Evolutionary conservation across 192 early-diverging fungal species (phyloP), one percentile per base, ranked within the genome.

Genomic region (Podila clonocystis): DNA sequence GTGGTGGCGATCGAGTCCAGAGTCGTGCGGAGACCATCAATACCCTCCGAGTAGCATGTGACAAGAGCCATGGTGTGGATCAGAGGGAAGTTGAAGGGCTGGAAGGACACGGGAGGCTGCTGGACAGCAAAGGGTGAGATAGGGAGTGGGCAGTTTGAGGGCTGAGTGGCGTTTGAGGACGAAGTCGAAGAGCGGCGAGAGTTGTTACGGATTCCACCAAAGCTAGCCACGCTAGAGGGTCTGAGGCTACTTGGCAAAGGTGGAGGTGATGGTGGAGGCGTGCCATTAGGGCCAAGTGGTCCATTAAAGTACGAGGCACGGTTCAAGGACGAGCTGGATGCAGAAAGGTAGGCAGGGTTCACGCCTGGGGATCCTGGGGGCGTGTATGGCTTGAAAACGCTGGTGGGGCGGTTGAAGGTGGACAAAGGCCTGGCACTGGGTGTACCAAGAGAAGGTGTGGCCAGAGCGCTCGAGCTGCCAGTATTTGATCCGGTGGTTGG

Each of bases 41-140:
- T 89, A 59, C 93, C 93, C 82, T 98, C 97, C 33, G 96, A 97
- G 79, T 98, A 98, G 76, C 94, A 95, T 3, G 95, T 94, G 2
- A 98, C 94, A 49, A 97, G 82, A 50, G 94, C 87, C 61, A 97
- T 82, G 2, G 90, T 91, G 68, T 90, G 85, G 4, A 82, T 78
- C n/a, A 86, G 49, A 38, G 72, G 76, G 52, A 86, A 88, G 50
- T 88, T 86, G 66, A 86, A 93, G 58, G 87, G 85, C 68, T 88
- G 87, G 72, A 85, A 88, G 22, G 84, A 82, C 3, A 84, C 86
- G 68, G 87, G 79, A 63, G 85, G 68, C 83, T 70, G 52, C 36
- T 68, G 55, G 50, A 77, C 61, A 12, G 36, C 45, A 61, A 71
- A 63, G 17, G 77, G 72, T 26, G 70, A 67, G 12, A 68, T 20